Base-by-base conservation (phyloP, 106 monocot genomes). In the Allium sativum region DNA sequence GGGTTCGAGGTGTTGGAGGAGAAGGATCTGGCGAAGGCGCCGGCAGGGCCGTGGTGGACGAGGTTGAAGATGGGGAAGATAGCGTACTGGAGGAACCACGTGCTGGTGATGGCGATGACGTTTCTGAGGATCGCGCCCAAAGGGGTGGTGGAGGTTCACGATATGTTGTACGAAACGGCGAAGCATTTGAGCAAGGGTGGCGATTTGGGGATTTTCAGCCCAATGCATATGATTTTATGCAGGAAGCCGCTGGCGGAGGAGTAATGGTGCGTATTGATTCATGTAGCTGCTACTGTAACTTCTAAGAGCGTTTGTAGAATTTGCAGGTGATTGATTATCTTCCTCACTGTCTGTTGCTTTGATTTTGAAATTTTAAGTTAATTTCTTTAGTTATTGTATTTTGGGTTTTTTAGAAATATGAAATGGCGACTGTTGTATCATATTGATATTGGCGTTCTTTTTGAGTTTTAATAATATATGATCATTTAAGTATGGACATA, bases 161-260 rank as follows among this genome's bases (percentile, higher is more conserved):
- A 91, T 71, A 91, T 91, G 90, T 80, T 91, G 44, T 91, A 76
- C 73, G 65, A 80, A 63, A 91, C 90, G 20, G 90, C 90, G 40
- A 59, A 40, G 17, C 78, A 86, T 55, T 86, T 91, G 55, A 62
- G 77, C 42, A 62, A 58, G 13, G 90, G 90, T 11, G 90, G 90
- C 6, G 90, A 91, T 55, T 80, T 78, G 48, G 90, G 86, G 7
- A 91, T 91, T 61, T 91, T 91, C 70, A 81, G 79, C 13, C 90
- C 90, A 6, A 91, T 91, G 90, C 82, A 91, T 67, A 86, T 86
- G 83, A 83, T 91, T 21, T 75, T 92, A 65, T 87, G 86, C 80
- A 72, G 86, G 22, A 85, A 90, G 52, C 64, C 44, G 18, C 0
- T 1, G 11, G 9, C 8, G 60, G 18, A 43, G 31, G 31, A 31